These are phyloP conservation scores for Citrus cavaleriei DNA, from an alignment of 345 rosid genomes.

Conservation along the genomic window DNA sequence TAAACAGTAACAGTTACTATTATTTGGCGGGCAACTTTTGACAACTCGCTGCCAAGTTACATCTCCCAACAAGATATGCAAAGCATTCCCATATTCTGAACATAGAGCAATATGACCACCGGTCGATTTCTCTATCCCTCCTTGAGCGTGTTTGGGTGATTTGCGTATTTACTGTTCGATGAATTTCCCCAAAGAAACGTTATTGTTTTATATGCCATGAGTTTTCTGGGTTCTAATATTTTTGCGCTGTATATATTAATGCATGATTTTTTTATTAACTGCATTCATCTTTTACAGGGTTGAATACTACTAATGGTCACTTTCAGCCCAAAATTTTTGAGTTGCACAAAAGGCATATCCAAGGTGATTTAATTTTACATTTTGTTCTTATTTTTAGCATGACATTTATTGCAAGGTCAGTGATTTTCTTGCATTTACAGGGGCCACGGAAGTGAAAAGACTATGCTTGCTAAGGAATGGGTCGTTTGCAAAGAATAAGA, in stretches of 20 bases:
- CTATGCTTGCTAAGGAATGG: constrained; percentile 10
- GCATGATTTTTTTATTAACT: background rate
- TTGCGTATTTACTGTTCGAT: constrained; percentile 25
- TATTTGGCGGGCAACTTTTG: background rate
- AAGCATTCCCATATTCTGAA: background rate
- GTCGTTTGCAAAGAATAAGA: constrained; percentile 8
- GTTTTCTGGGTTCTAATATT: background rate
- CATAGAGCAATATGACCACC: background rate
- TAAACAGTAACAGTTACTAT: background rate
- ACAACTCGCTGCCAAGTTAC: background rate
- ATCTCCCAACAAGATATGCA: background rate
- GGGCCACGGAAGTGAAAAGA: constrained; percentile 12
- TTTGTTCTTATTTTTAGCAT: background rate
- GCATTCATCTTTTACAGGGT: constrained; percentile 7
- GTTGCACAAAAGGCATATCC: constrained; percentile 3
- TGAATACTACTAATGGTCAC: background rate
- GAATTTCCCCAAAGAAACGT: constrained; percentile 21
- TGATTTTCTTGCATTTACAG: constrained; percentile 22
- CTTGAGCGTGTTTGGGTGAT: background rate
- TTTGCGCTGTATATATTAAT: background rate
- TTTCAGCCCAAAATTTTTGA: constrained; percentile 14
- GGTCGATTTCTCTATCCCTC: constrained; percentile 2
- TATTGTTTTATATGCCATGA: background rate
- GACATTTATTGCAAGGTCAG: background rate
- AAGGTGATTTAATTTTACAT: constrained; percentile 14